phyloP scores from a whole-genome alignment of 2,329 filamentous ascomycete genomes.

The Penicillium carneum region DNA sequence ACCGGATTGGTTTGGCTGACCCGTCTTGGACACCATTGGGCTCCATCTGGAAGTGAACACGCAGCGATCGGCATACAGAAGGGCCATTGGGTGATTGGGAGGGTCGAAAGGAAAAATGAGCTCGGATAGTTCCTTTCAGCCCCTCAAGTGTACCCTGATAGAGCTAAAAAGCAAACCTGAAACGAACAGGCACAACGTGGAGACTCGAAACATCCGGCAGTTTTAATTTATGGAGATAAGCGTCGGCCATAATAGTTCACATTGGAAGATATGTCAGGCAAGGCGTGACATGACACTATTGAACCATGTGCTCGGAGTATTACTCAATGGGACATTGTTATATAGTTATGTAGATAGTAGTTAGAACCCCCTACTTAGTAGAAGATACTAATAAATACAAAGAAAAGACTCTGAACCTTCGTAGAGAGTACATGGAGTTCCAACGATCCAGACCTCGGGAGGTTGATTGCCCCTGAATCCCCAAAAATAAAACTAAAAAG shows the following conservation, averaged over 20 bases:
- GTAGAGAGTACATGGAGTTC: background rate
- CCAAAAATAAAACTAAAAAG: background rate
- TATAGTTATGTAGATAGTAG: background rate
- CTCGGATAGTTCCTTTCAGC: conserved; percentile 5
- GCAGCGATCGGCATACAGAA: conserved; percentile 24
- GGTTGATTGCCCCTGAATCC: conserved; percentile 12
- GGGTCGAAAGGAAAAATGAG: background rate
- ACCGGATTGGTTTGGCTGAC: conserved; percentile 25
- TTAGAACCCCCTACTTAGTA: background rate
- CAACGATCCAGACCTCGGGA: too few species aligned
- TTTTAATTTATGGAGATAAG: background rate
- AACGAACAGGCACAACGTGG: conserved; percentile 21
- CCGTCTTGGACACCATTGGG: conserved; percentile 23
- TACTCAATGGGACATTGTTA: background rate
- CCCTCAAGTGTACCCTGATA: background rate
- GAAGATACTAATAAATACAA: background rate
- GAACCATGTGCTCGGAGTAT: conserved; percentile 20
- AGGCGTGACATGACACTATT: conserved; percentile 8
- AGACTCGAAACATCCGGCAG: background rate
- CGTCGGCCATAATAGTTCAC: background rate
- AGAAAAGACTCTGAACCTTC: background rate
- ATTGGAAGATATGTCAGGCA: background rate
- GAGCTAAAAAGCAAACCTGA: conserved; percentile 18
- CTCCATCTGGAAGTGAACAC: conserved; percentile 19
- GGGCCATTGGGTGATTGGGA: background rate